Evolutionary conservation across 345 rosid genomes (phyloP).

Genomic region (Balakata baccata): DNA sequence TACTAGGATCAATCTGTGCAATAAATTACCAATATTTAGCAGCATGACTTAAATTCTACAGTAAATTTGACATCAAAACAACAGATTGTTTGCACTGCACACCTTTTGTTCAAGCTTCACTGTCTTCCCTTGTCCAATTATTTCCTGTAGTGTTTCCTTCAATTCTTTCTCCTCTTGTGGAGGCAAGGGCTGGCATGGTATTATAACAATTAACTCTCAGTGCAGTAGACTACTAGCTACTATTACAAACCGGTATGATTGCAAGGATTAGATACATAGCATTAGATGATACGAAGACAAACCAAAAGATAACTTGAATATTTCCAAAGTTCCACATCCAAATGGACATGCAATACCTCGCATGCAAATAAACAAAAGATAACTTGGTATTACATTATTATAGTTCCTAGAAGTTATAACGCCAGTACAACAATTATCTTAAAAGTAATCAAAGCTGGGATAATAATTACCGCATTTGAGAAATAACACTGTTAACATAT

Average conservation of each 20-base stretch:
- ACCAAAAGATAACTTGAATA: too few species aligned
- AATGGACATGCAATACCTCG: not conserved
- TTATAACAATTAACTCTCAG: not conserved
- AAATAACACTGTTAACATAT: not conserved
- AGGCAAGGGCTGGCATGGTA: slow-evolving; percentile 65
- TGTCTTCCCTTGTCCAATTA: slow-evolving; percentile 74
- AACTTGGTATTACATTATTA: too few species aligned
- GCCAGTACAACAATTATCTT: not conserved
- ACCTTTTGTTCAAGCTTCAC: slow-evolving; percentile 85
- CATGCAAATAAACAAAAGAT: not conserved
- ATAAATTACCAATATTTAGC: not conserved
- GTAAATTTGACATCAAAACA: not conserved
- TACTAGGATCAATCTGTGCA: slow-evolving; percentile 88
- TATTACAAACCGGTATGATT: not conserved
- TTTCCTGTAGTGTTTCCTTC: slow-evolving; percentile 69
- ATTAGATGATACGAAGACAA: not conserved
- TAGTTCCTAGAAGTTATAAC: not conserved
- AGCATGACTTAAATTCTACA: not conserved
- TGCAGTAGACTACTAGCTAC: not conserved
- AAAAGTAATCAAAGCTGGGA: not conserved
- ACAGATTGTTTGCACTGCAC: slow-evolving; percentile 6
- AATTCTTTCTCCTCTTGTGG: slow-evolving; percentile 81
- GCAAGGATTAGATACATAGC: not conserved
- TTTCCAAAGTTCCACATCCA: too few species aligned
- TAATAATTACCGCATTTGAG: not conserved